Conservation (phyloP, 2,329 filamentous ascomycete species). For the Talaromyces piceae region DNA sequence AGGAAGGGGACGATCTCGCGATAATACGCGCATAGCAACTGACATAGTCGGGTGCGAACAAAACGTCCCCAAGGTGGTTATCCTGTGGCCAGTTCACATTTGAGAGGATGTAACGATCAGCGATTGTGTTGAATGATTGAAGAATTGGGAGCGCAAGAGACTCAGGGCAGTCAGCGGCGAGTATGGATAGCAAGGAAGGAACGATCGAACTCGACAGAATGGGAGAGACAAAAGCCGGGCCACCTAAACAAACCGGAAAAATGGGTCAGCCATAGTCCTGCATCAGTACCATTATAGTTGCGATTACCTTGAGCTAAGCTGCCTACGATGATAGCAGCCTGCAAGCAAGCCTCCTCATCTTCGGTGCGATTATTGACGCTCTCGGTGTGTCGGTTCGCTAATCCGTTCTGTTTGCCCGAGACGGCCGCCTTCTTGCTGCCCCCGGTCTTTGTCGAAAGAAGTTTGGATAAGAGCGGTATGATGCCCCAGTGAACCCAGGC, state of each 20-base stretch:
- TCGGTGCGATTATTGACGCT: constrained; percentile 43
- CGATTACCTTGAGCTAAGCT: constrained; percentile 73
- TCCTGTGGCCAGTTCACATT: constrained; percentile 44
- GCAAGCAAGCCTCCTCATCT: constrained; percentile 62
- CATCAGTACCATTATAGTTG: not conserved
- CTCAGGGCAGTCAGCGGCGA: constrained; percentile 57
- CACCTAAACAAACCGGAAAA: constrained; percentile 50
- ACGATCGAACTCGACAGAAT: constrained; percentile 62
- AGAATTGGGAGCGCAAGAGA: constrained; percentile 67
- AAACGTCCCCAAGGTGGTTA: constrained; percentile 49
- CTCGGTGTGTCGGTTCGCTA: constrained; percentile 8
- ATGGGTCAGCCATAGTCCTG: not conserved
- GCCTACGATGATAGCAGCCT: constrained; percentile 76
- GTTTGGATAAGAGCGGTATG: constrained; percentile 45
- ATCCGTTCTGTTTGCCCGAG: constrained; percentile 21
- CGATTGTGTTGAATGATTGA: constrained; percentile 63
- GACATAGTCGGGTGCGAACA: constrained; percentile 59
- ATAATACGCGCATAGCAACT: constrained; percentile 60
- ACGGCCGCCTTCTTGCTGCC: constrained; percentile 22
- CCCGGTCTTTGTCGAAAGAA: constrained; percentile 38
- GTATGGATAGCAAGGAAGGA: constrained; percentile 60
- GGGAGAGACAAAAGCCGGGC: constrained; percentile 68
- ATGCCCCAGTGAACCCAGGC: constrained; percentile 64
- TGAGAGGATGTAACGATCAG: constrained; percentile 55
- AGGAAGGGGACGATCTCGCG: constrained; percentile 46